A percentile compares a stretch with the other conserved stretches of the same genome.
phyloP scores from a whole-genome alignment of 163 green algal species.

The Volvox carteri region DNA sequence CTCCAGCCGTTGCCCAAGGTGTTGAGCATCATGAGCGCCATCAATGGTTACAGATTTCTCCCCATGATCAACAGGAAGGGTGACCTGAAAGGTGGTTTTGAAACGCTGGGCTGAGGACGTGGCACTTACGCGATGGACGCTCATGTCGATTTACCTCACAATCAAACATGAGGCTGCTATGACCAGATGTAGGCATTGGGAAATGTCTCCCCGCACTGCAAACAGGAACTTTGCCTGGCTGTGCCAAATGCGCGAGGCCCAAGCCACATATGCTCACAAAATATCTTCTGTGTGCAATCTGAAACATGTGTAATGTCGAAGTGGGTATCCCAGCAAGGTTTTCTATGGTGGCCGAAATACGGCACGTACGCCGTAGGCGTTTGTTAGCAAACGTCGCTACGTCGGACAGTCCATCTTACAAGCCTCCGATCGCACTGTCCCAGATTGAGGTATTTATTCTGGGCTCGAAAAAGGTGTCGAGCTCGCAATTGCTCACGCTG shows the following conservation, averaged over 20 bases:
- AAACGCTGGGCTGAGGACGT: background rate
- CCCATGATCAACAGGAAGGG: background rate
- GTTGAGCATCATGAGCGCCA: background rate
- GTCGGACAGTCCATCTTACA: conserved; percentile 1
- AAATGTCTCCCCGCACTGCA: background rate
- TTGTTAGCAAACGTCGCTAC: background rate
- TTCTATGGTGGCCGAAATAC: background rate
- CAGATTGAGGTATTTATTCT: too few species aligned
- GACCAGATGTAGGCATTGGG: background rate
- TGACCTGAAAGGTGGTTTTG: background rate
- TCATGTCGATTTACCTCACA: background rate
- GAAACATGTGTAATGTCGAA: too few species aligned
- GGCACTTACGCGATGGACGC: background rate
- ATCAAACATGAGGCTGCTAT: conserved; percentile 32
- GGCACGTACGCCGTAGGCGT: background rate
- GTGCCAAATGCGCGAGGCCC: background rate
- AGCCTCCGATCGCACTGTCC: background rate
- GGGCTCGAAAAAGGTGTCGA: too few species aligned
- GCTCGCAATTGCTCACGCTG: too few species aligned
- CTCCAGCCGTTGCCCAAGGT: conserved; percentile 6
- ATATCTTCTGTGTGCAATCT: background rate
- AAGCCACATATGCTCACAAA: background rate
- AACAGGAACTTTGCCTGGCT: background rate
- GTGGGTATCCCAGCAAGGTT: background rate
- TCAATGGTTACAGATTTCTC: background rate